Base-by-base conservation (phyloP, 495 filamentous ascomycete species). In the Usnea hakonensis region DNA sequence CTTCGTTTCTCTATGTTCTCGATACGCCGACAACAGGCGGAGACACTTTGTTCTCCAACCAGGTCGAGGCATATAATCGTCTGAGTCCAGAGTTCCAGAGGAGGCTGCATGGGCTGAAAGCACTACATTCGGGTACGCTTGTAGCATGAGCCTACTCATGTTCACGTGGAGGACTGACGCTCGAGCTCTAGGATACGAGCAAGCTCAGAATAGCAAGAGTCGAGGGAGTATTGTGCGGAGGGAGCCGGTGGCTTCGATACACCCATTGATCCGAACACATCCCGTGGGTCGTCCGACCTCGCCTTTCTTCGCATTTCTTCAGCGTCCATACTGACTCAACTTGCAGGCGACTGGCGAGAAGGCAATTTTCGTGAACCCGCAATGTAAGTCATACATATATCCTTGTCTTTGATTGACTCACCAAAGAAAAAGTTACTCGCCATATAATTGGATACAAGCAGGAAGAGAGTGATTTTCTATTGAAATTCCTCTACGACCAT, bases 401-500 rank as follows among this genome's bases (percentile, higher is more conserved):
- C 13, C 8, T 48, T 7, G n/a, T 52, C 19, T 26, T 2, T 5
- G 1, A 8, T 13, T 19, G 37, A 2, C 32, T 44, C 23, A 26
- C 11, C 44, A 36, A 17, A 7, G 53, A 10, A 43, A 19, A 52
- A 89, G 86, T 88, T 74, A 90, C 86, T 40, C 82, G 83, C 41
- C 74, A 81, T 58, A 90, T 91, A 63, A 81, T 91, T 7, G 88
- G 89, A 13, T 79, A 84, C 33, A 91, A 90, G 73, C 84, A 85
- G 70, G 87, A 90, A 66, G 90, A 92, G 67, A 87, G 86, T 43
- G 87, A 94, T 57, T 78, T 75, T n/a, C 75, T 93, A 21, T 77
- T 94, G 64, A 91, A 94, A 67, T 96, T 95, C 77, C 77, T 97
- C 14, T 94, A 89, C 76, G 85, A 93, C 71, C 91, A 96, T 70